Base-by-base conservation (phyloP, 441 rosid species). In the Brassica balearica region DNA sequence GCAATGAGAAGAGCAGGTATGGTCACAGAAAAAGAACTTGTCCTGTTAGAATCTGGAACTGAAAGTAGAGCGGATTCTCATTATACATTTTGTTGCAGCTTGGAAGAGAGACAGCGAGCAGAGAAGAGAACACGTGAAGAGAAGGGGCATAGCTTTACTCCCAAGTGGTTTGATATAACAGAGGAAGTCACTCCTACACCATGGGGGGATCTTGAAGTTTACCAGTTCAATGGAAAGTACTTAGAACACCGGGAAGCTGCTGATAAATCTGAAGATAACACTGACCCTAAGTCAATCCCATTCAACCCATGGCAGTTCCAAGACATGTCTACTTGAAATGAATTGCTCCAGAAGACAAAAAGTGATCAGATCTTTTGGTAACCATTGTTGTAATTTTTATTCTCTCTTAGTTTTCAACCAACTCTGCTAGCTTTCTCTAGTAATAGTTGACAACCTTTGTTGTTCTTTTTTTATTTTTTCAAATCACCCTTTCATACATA, bases 101-200 rank as follows among this genome's bases (percentile, higher is more conserved):
- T 96, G 90, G 99, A 96, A 86, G 99, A 96, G 91, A 91, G 87
- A 78, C 99, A 96, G 75, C 88, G 99, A 84, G 91, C 97, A 6
- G 99, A 96, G 79, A 96, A 89, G 89, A 88, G 87, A 82, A 85
- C 66, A 69, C 88, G 97, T 3, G 97, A 94, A 85, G 92, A 88
- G 14, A 86, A 86, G 71, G 90, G 89, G 38, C 89, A 90, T 43
- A 80, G 87, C 60, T 94, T 89, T 66, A 80, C 85, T 3, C 92
- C 99, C 5, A 87, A 84, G 87, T 94, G 99, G 99, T 96, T 96
- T 56, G 91, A 94, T 80, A 78, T 81, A 73, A 91, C 96, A 0
- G 83, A 84, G 48, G 98, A 96, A 73, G 81, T 88, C 63, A 84
- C 91, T 27, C 85, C 95, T 9, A 96, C 99, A 10, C 99, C 98